phyloP scores from a whole-genome alignment of 192 early-diverging fungal genomes.

The Dissophora globulifera region DNA sequence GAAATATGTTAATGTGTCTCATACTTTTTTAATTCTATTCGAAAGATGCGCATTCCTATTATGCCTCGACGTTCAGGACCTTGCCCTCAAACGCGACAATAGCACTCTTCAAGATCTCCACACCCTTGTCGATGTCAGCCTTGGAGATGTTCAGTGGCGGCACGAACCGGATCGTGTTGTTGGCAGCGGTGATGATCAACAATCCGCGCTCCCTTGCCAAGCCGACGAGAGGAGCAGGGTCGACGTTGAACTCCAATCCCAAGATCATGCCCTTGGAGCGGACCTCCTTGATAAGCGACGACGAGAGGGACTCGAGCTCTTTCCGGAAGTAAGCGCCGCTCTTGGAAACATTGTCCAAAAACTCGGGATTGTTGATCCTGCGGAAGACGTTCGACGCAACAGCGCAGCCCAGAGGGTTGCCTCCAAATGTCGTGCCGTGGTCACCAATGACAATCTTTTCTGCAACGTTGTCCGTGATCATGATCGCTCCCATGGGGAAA shows the following conservation, averaged over 20 bases:
- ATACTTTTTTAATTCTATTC: constrained; percentile 1
- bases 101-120: constrained; percentile 76
- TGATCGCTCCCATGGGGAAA: constrained; percentile 93
- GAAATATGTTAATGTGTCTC: too few relatives aligned
- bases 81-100: constrained; percentile 53
- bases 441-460: constrained; percentile 85
- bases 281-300: constrained; percentile 75
- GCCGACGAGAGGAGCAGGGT: constrained; percentile 75
- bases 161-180: constrained; percentile 92
- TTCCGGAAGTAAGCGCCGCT: constrained; percentile 73
- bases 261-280: constrained; percentile 90
- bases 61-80: constrained; percentile 35
- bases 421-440: constrained; percentile 99
- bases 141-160: constrained; percentile 87
- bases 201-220: constrained; percentile 85
- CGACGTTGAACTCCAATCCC: constrained; percentile 82
- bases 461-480: constrained; percentile 82
- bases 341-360: constrained; percentile 75
- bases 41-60: not conserved
- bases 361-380: constrained; percentile 74
- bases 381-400: constrained; percentile 81
- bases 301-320: constrained; percentile 59
- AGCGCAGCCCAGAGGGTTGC: constrained; percentile 89
- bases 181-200: constrained; percentile 86
- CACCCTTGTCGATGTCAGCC: constrained; percentile 80